A percentile compares a stretch with the other conserved stretches of the same genome.
Evolutionary conservation across 768 basidiomycete genomes (phyloP).

Genomic region (Dioszegia aurantiaca): DNA sequence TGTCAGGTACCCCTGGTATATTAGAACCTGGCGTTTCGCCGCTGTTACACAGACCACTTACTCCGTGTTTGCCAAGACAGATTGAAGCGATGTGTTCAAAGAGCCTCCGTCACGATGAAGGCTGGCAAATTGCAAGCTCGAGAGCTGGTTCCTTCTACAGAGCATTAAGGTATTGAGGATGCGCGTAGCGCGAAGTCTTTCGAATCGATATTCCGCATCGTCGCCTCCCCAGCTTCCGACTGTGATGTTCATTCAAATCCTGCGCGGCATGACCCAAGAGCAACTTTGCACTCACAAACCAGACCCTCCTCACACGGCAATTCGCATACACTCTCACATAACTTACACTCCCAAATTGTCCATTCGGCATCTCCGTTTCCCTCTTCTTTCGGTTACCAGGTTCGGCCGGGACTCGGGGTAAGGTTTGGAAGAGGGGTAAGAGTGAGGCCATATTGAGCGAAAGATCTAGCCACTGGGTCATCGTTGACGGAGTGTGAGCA

Average conservation of each 20-base stretch:
- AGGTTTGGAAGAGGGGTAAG: constrained; percentile 36
- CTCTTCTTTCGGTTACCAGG: neutral
- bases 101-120: too few relatives aligned
- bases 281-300: constrained; percentile 48
- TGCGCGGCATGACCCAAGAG: too few relatives aligned
- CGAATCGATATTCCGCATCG: constrained; percentile 19
- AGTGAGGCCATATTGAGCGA: constrained; percentile 29
- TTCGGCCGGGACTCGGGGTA: constrained; percentile 18
- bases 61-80: too few relatives aligned
- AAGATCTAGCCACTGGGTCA: constrained; percentile 47
- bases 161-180: neutral
- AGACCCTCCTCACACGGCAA: constrained; percentile 44
- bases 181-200: constrained; percentile 7
- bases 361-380: constrained; percentile 25
- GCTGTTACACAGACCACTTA: too few relatives aligned
- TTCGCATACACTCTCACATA: constrained; percentile 50
- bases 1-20: too few relatives aligned
- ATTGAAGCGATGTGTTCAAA: too few relatives aligned
- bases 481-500: constrained; percentile 10
- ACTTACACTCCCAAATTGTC: constrained; percentile 27
- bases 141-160: too few relatives aligned
- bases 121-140: too few relatives aligned
- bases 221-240: constrained; percentile 36
- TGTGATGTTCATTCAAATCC: constrained; percentile 18
- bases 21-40: too few relatives aligned